phyloP scores from a whole-genome alignment of 352 stramenopile species.

The Pythium chondricola region DNA sequence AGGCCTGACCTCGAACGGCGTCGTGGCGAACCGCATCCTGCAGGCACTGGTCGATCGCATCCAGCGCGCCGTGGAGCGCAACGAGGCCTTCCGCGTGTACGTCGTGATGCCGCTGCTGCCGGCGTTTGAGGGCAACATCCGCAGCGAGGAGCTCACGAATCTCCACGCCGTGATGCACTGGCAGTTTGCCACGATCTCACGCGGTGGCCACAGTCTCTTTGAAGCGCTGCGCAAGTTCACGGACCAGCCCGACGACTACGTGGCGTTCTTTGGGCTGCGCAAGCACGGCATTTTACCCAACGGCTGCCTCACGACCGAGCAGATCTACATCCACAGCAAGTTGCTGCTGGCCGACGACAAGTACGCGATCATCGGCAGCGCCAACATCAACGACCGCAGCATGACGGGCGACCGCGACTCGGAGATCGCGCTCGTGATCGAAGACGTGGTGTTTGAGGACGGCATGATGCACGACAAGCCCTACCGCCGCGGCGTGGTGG shows the following conservation, averaged over 20 bases:
- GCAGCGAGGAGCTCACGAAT: conserved; percentile 77
- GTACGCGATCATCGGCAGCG: conserved; percentile 87
- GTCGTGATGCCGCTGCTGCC: conserved; percentile 83
- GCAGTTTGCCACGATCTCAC: conserved; percentile 84
- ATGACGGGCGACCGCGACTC: conserved; percentile 90
- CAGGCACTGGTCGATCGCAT: conserved; percentile 83
- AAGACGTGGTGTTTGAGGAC: conserved; percentile 78
- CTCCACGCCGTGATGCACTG: conserved; percentile 86
- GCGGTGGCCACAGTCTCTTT: conserved; percentile 76
- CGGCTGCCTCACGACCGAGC: conserved; percentile 71
- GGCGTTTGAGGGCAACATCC: conserved; percentile 80
- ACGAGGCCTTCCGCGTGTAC: conserved; percentile 77
- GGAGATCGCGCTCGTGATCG: conserved; percentile 80
- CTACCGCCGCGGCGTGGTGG: conserved; percentile 54
- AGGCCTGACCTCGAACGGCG: conserved; percentile 65
- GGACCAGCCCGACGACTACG: conserved; percentile 61
- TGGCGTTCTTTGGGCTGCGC: conserved; percentile 79
- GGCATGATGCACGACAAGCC: conserved; percentile 69
- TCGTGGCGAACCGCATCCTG: conserved; percentile 77
- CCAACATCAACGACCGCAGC: conserved; percentile 95
- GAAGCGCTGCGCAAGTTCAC: conserved; percentile 56
- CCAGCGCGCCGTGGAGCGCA: conserved; percentile 55
- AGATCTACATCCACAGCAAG: conserved; percentile 93
- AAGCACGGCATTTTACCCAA: conserved; percentile 82
- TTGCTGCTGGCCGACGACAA: conserved; percentile 88